Evolutionary conservation across 441 rosid genomes (phyloP), one percentile per base, ranked within the genome.

Genomic region (Gossypium gossypioides): DNA sequence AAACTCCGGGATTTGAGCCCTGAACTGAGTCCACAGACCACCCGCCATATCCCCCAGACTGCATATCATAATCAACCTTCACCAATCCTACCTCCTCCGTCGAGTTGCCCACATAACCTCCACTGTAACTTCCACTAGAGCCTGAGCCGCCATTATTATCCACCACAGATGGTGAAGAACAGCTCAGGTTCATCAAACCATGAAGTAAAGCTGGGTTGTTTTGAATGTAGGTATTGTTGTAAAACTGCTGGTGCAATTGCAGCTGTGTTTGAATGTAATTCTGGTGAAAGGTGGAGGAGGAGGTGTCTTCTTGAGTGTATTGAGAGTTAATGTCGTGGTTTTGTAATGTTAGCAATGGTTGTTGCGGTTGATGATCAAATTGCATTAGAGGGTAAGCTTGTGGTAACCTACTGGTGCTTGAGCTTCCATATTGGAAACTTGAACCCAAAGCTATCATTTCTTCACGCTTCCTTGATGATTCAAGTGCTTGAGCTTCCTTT

Each of bases 401-500:
- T 46, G 84, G 92, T 34, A 84, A 56, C 75, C 91, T 77, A 51
- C 78, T 75, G 60, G 93, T 83, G 80, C 59, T 85, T 6, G 96
- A 82, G 59, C 84, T 78, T 22, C 88, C 93, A 8, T 91, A 91
- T 7, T 83, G 90, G 40, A 86, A 85, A 70, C 65, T 76, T 62
- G 97, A 88, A 6, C 89, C 88, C 0, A 90, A 86, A 3, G 93
- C 96, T 2, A 90, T 81, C 87, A 91, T 86, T 81, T 94, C 97
- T 51, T 94, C 97, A 0, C 96, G 84, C 79, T 89, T 91, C 76
- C 91, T 78, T 1, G 94, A 87, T 0, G 91, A 82, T 81, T 94
- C 99, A 1, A 94, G 72, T 7, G 97, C 99, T 55, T 92, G 99
- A n/a, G 97, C 97, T 74, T 94, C 99, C 75, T 94, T 94, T 2